Conservation (phyloP, 176 grass and related monocot species). For the Rhipidocladum racemiflorum region DNA sequence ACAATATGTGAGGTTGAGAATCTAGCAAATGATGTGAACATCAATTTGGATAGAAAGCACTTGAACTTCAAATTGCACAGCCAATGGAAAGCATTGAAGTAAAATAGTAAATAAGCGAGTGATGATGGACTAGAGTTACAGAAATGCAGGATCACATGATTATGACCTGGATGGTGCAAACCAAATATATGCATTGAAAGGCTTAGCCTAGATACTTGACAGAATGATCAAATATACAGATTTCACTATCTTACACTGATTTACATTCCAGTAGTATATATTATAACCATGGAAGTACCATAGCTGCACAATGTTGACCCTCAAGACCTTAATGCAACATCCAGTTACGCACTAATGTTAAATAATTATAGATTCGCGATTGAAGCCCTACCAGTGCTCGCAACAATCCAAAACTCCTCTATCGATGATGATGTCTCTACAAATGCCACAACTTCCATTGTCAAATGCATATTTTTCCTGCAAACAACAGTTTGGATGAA, state of each 20-base stretch:
- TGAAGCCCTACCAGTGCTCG: constrained; percentile 67
- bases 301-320: not conserved
- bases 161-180: not conserved
- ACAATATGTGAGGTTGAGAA: not conserved
- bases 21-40: not conserved
- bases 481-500: constrained; percentile 23
- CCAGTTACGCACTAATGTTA: not conserved
- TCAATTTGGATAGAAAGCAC: not conserved
- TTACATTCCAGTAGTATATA: constrained; percentile 4
- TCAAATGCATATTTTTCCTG: constrained; percentile 60
- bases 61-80: not conserved
- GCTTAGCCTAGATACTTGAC: constrained; percentile 10
- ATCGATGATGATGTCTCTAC: constrained; percentile 67
- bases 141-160: constrained; percentile 14
- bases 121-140: not conserved
- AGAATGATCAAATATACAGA: constrained; percentile 1
- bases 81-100: not conserved
- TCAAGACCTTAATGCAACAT: not conserved
- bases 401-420: constrained; percentile 86
- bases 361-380: not conserved
- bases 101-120: not conserved
- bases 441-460: constrained; percentile 79
- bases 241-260: not conserved
- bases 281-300: not conserved
- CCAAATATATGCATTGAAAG: not conserved